A percentile compares a stretch with the other conserved stretches of the same genome.
Conservation (phyloP, 78 protist genomes). For the Speleostelium caveatum region DNA sequence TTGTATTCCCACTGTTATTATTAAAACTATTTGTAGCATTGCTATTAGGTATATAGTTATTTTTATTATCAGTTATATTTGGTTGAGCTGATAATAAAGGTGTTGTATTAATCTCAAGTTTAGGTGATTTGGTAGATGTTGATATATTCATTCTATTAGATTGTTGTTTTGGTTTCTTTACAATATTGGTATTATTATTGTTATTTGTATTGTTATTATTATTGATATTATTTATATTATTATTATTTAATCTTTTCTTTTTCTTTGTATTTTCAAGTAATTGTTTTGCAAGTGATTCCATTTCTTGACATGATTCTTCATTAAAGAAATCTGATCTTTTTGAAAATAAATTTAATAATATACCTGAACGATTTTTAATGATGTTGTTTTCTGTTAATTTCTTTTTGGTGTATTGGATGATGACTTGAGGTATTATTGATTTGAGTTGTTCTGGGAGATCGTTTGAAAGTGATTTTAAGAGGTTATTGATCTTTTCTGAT, state of each 20-base stretch:
- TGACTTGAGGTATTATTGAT: conserved; percentile 3
- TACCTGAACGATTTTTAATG: background rate
- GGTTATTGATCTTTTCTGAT: background rate
- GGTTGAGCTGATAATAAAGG: background rate
- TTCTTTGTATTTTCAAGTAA: background rate
- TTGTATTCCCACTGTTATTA: background rate
- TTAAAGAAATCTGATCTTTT: conserved; percentile 4
- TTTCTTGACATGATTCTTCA: background rate
- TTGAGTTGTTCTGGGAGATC: conserved; percentile 38
- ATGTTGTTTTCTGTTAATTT: background rate
- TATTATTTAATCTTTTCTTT: background rate
- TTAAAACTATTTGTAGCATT: background rate
- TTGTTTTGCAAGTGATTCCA: conserved; percentile 22
- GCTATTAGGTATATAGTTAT: background rate
- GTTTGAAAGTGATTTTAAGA: background rate
- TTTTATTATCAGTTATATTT: background rate
- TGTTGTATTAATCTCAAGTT: background rate
- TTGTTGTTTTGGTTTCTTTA: background rate
- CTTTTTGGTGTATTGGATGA: conserved; percentile 35
- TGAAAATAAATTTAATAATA: conserved; percentile 14
- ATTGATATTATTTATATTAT: background rate
- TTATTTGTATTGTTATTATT: background rate
- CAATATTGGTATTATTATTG: background rate
- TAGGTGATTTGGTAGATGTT: background rate
- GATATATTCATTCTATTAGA: background rate